phyloP scores from a whole-genome alignment of 2,329 filamentous ascomycete species.

The Parastagonospora nodorum region DNA sequence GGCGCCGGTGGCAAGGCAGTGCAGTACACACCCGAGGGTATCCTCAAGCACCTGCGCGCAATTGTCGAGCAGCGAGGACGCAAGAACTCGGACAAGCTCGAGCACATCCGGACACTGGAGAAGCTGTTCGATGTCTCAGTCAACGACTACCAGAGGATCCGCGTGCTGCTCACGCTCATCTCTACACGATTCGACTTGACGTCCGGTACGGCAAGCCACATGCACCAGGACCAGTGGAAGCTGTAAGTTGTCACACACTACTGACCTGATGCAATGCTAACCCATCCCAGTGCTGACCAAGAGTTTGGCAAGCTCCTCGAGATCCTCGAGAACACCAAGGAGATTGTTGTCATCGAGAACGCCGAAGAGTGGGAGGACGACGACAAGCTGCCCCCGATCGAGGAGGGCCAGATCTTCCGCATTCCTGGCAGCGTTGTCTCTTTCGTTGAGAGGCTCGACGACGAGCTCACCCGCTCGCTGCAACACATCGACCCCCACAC shows the following conservation, averaged over 20 bases:
- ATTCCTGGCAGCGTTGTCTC: conserved; percentile 94
- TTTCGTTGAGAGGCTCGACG: conserved; percentile 91
- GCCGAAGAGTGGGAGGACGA: conserved; percentile 99
- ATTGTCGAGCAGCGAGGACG: conserved; percentile 97
- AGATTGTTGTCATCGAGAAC: conserved; percentile 85
- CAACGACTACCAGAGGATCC: conserved; percentile 91
- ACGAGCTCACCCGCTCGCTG: conserved; percentile 95
- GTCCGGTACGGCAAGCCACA: conserved; percentile 76
- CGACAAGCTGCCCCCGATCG: conserved; percentile 82
- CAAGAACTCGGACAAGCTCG: conserved; percentile 94
- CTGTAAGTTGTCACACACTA: conserved; percentile 50
- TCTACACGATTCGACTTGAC: conserved; percentile 94
- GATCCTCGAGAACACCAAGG: conserved; percentile 76
- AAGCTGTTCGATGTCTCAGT: conserved; percentile 87
- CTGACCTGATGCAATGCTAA: conserved; percentile 8
- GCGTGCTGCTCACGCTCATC: conserved; percentile 87
- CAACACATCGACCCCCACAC: conserved; percentile 98
- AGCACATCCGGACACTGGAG: conserved; percentile 98
- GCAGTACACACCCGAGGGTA: conserved; percentile 94
- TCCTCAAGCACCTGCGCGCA: conserved; percentile 91
- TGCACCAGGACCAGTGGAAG: conserved; percentile 98
- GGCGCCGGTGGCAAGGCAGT: conserved; percentile 87
- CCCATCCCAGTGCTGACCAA: conserved; percentile 66
- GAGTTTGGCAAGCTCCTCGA: conserved; percentile 80
- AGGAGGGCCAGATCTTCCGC: conserved; percentile 79